These are phyloP conservation scores for Fusarium verrucosum DNA, from an alignment of 2,329 filamentous ascomycete species.

Conservation along the genomic window DNA sequence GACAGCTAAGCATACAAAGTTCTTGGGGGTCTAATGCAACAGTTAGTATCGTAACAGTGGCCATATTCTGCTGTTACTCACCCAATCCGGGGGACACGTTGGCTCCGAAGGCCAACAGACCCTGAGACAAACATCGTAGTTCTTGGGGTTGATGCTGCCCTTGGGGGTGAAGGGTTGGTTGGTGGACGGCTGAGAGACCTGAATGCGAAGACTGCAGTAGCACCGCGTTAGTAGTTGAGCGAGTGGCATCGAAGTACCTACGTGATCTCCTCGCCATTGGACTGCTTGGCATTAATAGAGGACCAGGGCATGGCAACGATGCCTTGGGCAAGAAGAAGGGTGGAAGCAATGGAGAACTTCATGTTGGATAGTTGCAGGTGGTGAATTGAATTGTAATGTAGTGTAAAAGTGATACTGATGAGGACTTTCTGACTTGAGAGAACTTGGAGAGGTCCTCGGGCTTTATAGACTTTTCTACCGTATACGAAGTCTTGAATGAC, in stretches of 20 bases:
- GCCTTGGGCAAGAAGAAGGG: constrained; percentile 9
- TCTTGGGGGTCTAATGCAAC: neutral
- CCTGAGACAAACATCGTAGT: neutral
- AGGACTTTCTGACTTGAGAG: too few species aligned
- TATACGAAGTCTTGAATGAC: neutral
- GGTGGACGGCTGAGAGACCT: constrained; percentile 13
- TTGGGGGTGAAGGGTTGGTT: neutral
- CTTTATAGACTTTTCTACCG: neutral
- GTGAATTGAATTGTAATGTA: too few species aligned
- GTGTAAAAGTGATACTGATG: neutral
- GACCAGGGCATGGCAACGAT: constrained; percentile 34
- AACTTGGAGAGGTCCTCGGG: rapidly evolving
- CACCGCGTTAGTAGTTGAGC: rapidly evolving
- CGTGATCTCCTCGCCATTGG: constrained; percentile 29
- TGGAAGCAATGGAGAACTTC: constrained; percentile 15
- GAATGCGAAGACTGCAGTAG: constrained; percentile 5
- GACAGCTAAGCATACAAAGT: neutral
- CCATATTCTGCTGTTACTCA: neutral
- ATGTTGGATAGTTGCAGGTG: neutral
- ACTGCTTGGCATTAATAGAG: neutral
- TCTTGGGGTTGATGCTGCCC: neutral
- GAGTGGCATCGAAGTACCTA: neutral
- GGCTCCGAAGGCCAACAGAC: constrained; percentile 7
- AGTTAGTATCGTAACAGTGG: neutral
- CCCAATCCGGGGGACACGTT: constrained; percentile 15